Conservation (phyloP, 768 basidiomycete species). For the Psilocybe tampanensis region DNA sequence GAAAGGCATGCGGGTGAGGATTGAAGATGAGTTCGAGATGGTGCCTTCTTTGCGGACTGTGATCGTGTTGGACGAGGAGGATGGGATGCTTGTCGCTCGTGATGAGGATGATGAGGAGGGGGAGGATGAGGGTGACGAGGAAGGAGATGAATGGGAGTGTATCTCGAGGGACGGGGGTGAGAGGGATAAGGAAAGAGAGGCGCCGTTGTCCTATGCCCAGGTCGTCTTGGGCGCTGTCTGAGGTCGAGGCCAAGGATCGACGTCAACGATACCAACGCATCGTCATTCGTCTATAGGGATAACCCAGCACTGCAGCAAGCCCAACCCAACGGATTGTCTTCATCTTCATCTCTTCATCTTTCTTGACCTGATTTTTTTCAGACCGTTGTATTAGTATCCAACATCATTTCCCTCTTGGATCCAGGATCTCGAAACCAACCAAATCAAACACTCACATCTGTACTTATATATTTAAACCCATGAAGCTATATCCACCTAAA, state of each 20-base stretch:
- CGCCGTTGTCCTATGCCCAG: slow-evolving; percentile 43
- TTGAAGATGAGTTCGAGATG: slow-evolving; percentile 57
- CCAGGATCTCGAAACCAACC: no score
- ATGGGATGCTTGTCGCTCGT: slow-evolving; percentile 2
- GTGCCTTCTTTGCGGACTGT: slow-evolving; percentile 56
- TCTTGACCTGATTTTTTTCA: no score
- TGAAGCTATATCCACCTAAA: no score
- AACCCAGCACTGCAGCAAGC: no score
- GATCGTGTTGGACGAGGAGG: slow-evolving; percentile 56
- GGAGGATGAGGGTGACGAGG: slow-evolving; percentile 48
- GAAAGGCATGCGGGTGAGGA: neutral
- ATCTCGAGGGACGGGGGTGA: slow-evolving; percentile 21
- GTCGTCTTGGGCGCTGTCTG: slow-evolving; percentile 19
- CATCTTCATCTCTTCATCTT: neutral
- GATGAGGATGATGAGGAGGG: slow-evolving; percentile 39
- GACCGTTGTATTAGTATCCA: no score
- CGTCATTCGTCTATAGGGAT: no score
- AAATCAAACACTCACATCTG: no score
- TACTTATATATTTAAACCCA: no score
- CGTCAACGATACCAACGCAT: no score
- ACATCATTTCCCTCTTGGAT: no score
- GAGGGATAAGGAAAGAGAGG: slow-evolving; percentile 17
- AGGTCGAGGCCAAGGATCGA: neutral
- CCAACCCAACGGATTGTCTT: neutral
- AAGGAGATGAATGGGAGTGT: slow-evolving; percentile 22